A percentile compares a stretch with the other conserved stretches of the same genome.
Conservation (phyloP, 1,284 basidiomycete species). For the Cryptococcus sp. region DNA sequence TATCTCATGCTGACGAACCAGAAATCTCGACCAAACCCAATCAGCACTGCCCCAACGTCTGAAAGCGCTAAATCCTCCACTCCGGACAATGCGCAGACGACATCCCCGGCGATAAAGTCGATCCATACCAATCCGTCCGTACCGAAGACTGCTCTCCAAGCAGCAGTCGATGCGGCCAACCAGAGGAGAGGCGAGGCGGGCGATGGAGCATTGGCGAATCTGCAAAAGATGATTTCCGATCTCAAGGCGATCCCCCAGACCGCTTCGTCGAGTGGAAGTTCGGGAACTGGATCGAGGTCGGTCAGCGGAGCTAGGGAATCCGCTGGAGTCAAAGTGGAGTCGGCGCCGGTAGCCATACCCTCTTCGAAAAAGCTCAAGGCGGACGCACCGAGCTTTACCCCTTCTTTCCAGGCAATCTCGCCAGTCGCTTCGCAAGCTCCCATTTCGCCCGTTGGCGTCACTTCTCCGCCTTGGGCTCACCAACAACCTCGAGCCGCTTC, state of each 20-base stretch:
- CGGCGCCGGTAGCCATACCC: conserved; percentile 1
- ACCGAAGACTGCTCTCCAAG: conserved; percentile 37
- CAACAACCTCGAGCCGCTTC: conserved; percentile 18
- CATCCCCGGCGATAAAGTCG: conserved; percentile 18
- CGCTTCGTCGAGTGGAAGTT: conserved; percentile 12
- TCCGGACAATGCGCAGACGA: conserved; percentile 1
- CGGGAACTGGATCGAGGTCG: conserved; percentile 16
- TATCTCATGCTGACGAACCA: too few relatives aligned
- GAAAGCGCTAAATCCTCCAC: conserved; percentile 13
- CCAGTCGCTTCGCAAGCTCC: conserved; percentile 23
- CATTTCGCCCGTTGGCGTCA: conserved; percentile 15
- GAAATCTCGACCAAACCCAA: conserved; percentile 14
- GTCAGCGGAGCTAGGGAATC: conserved; percentile 15
- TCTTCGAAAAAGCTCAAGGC: conserved; percentile 40
- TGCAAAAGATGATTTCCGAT: conserved; percentile 45
- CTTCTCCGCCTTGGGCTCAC: conserved; percentile 5
- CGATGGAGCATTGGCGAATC: conserved; percentile 33
- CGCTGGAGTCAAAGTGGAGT: conserved; percentile 1
- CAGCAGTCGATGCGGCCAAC: conserved; percentile 37
- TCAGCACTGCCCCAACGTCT: conserved; percentile 13
- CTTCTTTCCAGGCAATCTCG: conserved; percentile 31
- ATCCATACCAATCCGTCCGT: conserved; percentile 27
- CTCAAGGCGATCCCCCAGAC: conserved; percentile 34
- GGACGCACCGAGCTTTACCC: conserved; percentile 45
- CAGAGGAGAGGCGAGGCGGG: conserved; percentile 25